A percentile compares a stretch with the other conserved stretches of the same genome.
Conservation (phyloP, 2,329 filamentous ascomycete species). For the Scopulariopsis brevicaulis region DNA sequence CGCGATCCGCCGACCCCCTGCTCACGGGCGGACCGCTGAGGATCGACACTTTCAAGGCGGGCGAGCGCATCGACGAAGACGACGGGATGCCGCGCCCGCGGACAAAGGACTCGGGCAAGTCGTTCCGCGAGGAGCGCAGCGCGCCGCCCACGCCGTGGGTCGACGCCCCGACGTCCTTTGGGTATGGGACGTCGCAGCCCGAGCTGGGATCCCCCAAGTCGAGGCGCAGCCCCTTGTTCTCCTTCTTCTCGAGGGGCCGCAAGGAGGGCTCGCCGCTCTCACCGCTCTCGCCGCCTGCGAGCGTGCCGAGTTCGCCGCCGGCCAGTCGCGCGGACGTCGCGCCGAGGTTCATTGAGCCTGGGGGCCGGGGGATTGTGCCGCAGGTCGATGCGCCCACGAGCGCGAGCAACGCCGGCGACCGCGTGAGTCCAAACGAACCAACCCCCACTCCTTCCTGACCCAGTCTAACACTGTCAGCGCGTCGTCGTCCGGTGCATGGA, state of each 20-base stretch:
- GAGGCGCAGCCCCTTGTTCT: slow-evolving; percentile 28
- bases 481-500: slow-evolving; percentile 65
- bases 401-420: slow-evolving; percentile 68
- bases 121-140: not conserved
- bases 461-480: slow-evolving; percentile 28
- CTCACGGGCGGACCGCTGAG: not conserved
- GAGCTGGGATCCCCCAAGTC: slow-evolving; percentile 24
- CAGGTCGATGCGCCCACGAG: slow-evolving; percentile 67
- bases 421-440: slow-evolving; percentile 37
- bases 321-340: not conserved
- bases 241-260: slow-evolving; percentile 29
- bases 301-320: not conserved
- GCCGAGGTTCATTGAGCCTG: slow-evolving; percentile 23
- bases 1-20: slow-evolving; percentile 1
- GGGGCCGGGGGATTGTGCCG: slow-evolving; percentile 32
- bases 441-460: slow-evolving; percentile 1
- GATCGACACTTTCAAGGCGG: not conserved
- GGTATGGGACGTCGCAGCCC: slow-evolving; percentile 1
- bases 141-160: slow-evolving; percentile 1
- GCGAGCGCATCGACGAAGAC: not conserved
- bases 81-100: not conserved
- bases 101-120: slow-evolving; percentile 1
- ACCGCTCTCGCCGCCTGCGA: not conserved
- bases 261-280: slow-evolving; percentile 16
- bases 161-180: slow-evolving; percentile 3